Conservation (phyloP, 176 grass and related monocot species). For the Elaeis guineensis region DNA sequence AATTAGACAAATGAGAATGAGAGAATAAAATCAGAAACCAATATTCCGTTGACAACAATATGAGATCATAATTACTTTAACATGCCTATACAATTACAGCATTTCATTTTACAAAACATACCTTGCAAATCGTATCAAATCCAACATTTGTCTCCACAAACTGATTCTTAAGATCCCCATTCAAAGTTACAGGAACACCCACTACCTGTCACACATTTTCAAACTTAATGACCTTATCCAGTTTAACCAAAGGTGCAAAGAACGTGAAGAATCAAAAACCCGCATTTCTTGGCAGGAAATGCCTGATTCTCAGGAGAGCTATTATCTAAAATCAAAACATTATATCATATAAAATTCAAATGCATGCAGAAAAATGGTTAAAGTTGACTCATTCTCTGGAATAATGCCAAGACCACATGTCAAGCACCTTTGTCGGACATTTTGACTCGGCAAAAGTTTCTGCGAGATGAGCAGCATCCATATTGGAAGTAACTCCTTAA, state of each 20-base stretch:
- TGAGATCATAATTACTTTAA: too few relatives aligned
- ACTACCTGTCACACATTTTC: slow-evolving; percentile 53
- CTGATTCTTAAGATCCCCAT: slow-evolving; percentile 97
- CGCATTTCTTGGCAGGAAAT: not conserved
- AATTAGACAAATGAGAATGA: too few relatives aligned
- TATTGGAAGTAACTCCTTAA: slow-evolving; percentile 97
- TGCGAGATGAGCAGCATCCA: slow-evolving; percentile 88
- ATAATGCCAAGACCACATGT: not conserved
- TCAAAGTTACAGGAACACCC: slow-evolving; percentile 98
- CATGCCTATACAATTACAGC: not conserved
- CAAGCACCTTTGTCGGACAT: slow-evolving; percentile 75
- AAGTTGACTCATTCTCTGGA: too few relatives aligned
- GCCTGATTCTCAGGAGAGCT: not conserved
- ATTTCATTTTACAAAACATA: slow-evolving; percentile 15
- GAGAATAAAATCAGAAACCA: too few relatives aligned
- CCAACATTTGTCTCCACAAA: slow-evolving; percentile 97
- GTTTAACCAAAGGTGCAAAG: too few relatives aligned
- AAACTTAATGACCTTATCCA: not conserved
- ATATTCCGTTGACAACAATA: too few relatives aligned
- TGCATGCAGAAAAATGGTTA: too few relatives aligned
- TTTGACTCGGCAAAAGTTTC: slow-evolving; percentile 95
- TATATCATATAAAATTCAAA: too few relatives aligned
- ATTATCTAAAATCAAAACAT: too few relatives aligned
- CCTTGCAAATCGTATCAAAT: slow-evolving; percentile 99
- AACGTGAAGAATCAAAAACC: too few relatives aligned